These are phyloP conservation scores for Penicillium cinerascens DNA, from an alignment of 495 filamentous ascomycete species.

Conservation along the genomic window DNA sequence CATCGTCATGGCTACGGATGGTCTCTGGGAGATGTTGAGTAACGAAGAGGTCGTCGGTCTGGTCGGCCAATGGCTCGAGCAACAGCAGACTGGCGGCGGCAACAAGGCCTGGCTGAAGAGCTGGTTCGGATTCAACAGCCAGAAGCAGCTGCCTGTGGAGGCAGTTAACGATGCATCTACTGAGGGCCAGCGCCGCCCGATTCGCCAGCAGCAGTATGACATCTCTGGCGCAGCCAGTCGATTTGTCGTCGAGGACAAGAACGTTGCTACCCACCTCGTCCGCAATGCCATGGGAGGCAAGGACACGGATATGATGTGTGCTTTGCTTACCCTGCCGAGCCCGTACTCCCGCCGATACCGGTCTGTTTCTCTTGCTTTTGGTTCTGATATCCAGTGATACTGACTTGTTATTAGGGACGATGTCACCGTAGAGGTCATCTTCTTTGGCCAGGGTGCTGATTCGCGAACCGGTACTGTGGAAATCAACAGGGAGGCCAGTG, in stretches of 20 bases:
- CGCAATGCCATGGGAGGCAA: conserved; percentile 93
- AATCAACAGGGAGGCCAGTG: conserved; percentile 83
- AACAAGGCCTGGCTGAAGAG: conserved; percentile 47
- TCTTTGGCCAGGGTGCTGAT: conserved; percentile 81
- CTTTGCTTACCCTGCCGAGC: conserved; percentile 84
- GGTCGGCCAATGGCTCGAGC: conserved; percentile 94
- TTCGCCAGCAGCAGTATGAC: conserved; percentile 80
- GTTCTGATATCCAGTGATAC: not conserved
- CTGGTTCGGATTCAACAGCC: conserved; percentile 46
- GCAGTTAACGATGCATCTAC: conserved; percentile 48
- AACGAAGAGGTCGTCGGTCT: conserved; percentile 98
- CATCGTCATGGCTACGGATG: conserved; percentile 93
- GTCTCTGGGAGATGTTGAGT: conserved; percentile 98
- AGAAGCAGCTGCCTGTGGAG: conserved; percentile 53
- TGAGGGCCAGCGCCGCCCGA: conserved; percentile 60
- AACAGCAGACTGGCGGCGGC: conserved; percentile 49
- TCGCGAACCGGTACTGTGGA: conserved; percentile 74
- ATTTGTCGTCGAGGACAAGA: conserved; percentile 94
- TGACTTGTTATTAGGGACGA: conserved; percentile 62
- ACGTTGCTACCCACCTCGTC: conserved; percentile 92
- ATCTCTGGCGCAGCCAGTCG: conserved; percentile 66
- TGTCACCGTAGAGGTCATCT: conserved; percentile 96
- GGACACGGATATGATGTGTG: conserved; percentile 91
- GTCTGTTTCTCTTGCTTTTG: conserved; percentile 40
- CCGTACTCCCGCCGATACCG: conserved; percentile 89